phyloP scores from a whole-genome alignment of 345 rosid genomes.

The Odontarrhena argentea region DNA sequence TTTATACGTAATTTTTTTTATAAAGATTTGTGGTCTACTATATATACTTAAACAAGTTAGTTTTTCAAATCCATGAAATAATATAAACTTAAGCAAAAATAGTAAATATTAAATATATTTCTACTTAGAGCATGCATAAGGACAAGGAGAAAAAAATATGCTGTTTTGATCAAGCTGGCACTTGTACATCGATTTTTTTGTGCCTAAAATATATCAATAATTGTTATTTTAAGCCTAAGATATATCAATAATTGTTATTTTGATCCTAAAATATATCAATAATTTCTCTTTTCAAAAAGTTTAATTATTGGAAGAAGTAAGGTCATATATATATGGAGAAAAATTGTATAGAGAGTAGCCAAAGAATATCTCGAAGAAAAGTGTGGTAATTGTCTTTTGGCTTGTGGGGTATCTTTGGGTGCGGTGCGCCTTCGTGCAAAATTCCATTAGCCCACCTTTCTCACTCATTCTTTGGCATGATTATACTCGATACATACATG shows the following conservation, averaged over 20 bases:
- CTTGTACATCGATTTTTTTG: background rate
- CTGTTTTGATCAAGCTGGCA: conserved; percentile 18
- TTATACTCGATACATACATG: conserved; percentile 22
- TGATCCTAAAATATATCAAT: conserved; percentile 10
- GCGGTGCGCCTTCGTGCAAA: conserved; percentile 49
- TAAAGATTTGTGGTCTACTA: background rate
- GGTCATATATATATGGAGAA: conserved; percentile 1
- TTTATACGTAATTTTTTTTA: background rate
- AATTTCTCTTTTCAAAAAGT: background rate
- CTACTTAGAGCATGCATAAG: background rate
- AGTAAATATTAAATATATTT: background rate
- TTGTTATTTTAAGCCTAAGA: conserved; percentile 13
- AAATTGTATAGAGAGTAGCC: background rate
- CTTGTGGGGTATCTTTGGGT: conserved; percentile 43
- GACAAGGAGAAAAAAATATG: background rate
- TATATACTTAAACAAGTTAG: background rate
- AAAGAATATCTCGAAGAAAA: conserved; percentile 25
- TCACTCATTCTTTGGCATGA: conserved; percentile 20
- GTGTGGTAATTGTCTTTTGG: conserved; percentile 41
- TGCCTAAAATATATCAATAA: conserved; percentile 13
- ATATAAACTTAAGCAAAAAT: background rate
- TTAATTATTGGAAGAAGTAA: conserved; percentile 10
- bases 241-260: background rate
- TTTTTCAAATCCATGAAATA: background rate
- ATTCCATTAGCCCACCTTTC: conserved; percentile 30